Percentiles rank a stretch among this genome's conserved stretches.
Conservation (phyloP, 495 filamentous ascomycete species). For the Trichoderma reesei region DNA sequence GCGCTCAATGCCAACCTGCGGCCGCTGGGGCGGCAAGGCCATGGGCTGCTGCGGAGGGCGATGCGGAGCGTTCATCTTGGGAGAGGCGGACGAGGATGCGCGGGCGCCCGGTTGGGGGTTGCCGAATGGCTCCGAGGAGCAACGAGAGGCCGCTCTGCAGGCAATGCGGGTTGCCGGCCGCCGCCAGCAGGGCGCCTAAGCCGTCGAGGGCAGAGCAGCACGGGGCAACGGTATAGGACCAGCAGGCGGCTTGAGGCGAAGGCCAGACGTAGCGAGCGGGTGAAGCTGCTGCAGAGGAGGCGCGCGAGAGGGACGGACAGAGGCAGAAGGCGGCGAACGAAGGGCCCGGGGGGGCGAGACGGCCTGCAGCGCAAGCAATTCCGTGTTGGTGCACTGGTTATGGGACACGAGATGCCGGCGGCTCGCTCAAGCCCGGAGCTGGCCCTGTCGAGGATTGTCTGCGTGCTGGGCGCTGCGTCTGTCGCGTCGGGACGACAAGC, state of each 20-base stretch:
- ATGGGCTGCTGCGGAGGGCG: slow-evolving; percentile 21
- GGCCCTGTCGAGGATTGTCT: background rate
- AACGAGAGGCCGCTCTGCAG: background rate
- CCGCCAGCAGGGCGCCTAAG: no score
- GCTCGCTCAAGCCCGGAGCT: background rate
- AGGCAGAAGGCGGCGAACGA: no score
- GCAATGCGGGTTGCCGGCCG: background rate
- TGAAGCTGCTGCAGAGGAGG: no score
- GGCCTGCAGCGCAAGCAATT: no score
- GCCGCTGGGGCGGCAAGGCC: slow-evolving; percentile 49
- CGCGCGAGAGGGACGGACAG: no score
- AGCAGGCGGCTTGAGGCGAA: no score
- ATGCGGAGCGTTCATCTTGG: slow-evolving; percentile 2
- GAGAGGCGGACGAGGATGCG: background rate
- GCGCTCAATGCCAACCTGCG: slow-evolving; percentile 78
- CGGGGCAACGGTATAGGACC: no score
- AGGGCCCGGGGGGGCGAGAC: no score
- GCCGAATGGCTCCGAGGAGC: background rate
- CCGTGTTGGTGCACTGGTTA: no score
- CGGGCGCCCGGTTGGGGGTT: background rate
- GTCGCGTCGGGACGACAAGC: background rate
- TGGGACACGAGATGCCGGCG: background rate
- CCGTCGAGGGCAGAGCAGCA: no score
- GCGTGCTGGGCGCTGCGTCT: background rate
- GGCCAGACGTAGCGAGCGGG: no score